A percentile compares a stretch with the other conserved stretches of the same genome.
phyloP scores from a whole-genome alignment of 805 yeast species.

The Brettanomyces naardenensis region DNA sequence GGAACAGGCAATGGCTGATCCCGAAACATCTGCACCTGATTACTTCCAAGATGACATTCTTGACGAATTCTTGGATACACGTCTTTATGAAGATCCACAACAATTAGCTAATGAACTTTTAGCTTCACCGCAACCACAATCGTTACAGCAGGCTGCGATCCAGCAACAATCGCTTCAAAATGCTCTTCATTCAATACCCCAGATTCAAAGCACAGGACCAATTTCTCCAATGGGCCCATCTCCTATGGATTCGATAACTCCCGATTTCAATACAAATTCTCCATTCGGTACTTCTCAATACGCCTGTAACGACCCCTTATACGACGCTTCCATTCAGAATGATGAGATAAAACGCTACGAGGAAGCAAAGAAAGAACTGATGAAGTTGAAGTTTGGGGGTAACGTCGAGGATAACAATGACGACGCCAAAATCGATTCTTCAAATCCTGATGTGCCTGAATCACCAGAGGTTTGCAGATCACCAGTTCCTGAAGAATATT shows the following conservation, averaged over 20 bases:
- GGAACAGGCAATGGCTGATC: not conserved
- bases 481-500: slow-evolving; percentile 24
- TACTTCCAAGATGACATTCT: slow-evolving; percentile 3
- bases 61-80: slow-evolving; percentile 4
- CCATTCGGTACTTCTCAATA: not conserved
- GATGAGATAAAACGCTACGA: slow-evolving; percentile 30
- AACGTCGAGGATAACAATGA: not conserved
- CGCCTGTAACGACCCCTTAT: not conserved
- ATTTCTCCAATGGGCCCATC: no score
- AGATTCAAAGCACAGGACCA: no score
- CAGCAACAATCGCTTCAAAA: not conserved
- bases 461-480: slow-evolving; percentile 14
- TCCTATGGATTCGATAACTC: not conserved
- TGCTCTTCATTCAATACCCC: not conserved
- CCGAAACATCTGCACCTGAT: no score
- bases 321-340: slow-evolving; percentile 2
- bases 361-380: slow-evolving; percentile 38
- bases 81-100: slow-evolving; percentile 3
- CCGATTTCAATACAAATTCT: not conserved
- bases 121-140: not conserved
- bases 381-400: slow-evolving; percentile 47
- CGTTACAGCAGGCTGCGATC: not conserved
- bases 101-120: slow-evolving; percentile 1
- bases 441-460: slow-evolving; percentile 4
- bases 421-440: not conserved